These are phyloP conservation scores for Orbilia oligospora DNA, from an alignment of 2,329 filamentous ascomycete genomes.

Conservation along the genomic window DNA sequence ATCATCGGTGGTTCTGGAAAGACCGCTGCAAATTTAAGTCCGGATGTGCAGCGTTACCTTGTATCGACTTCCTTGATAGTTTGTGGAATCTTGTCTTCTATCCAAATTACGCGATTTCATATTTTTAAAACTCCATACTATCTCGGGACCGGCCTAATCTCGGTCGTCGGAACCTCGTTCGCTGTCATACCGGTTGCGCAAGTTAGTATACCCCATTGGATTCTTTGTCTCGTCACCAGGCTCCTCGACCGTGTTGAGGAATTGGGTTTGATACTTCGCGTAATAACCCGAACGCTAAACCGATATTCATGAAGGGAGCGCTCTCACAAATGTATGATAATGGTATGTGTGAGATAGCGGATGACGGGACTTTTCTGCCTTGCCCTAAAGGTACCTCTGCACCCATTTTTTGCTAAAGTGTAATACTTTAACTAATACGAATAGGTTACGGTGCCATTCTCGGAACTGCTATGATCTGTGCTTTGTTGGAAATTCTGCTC, in stretches of 20 bases:
- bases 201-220: not conserved
- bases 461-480: constrained; percentile 72
- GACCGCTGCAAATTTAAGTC: constrained; percentile 73
- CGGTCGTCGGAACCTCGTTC: constrained; percentile 80
- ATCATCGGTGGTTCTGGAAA: constrained; percentile 71
- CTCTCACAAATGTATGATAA: constrained; percentile 80
- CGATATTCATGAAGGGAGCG: constrained; percentile 70
- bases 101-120: constrained; percentile 78
- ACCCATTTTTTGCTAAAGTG: not conserved
- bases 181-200: constrained; percentile 81
- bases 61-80: constrained; percentile 79
- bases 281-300: not conserved
- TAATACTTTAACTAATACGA: constrained; percentile 26
- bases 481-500: constrained; percentile 77
- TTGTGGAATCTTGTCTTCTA: constrained; percentile 75
- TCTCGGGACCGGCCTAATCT: constrained; percentile 83
- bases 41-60: constrained; percentile 74
- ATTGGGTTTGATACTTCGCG: not conserved
- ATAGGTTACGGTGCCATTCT: constrained; percentile 77
- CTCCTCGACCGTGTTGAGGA: too few relatives aligned
- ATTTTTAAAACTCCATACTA: constrained; percentile 72
- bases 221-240: too few relatives aligned
- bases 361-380: constrained; percentile 41
- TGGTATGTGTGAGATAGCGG: constrained; percentile 73
- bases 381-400: constrained; percentile 34